These are phyloP conservation scores for Pleurotus djamor DNA, from an alignment of 768 basidiomycete species.

Conservation along the genomic window DNA sequence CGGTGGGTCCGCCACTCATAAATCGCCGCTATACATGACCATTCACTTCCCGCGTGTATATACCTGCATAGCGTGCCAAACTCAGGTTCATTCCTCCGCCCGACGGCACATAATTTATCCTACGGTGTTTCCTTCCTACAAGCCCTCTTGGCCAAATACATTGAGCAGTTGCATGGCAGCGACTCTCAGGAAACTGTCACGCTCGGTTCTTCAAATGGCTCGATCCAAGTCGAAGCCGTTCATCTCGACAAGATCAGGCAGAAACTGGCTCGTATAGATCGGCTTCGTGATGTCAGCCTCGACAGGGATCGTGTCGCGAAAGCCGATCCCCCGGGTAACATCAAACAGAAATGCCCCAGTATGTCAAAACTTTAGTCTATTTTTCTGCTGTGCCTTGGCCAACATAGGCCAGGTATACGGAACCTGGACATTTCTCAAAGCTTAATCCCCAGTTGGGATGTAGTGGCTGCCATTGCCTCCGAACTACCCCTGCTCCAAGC, in stretches of 20 bases:
- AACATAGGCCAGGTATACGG: slow-evolving; percentile 53
- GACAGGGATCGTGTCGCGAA: slow-evolving; percentile 63
- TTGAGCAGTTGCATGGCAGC: slow-evolving; percentile 56
- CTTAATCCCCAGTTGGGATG: slow-evolving; percentile 71
- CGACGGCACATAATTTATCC: slow-evolving; percentile 46
- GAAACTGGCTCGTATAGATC: slow-evolving; percentile 63
- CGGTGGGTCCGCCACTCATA: slow-evolving; percentile 44
- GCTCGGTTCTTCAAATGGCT: slow-evolving; percentile 79
- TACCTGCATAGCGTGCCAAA: slow-evolving; percentile 44
- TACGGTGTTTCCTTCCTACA: slow-evolving; percentile 72
- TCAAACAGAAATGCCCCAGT: slow-evolving; percentile 67
- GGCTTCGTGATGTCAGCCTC: slow-evolving; percentile 77
- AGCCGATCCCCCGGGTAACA: slow-evolving; percentile 45
- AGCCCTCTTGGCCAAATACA: slow-evolving; percentile 77
- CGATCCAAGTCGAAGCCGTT: slow-evolving; percentile 86
- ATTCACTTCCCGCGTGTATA: not conserved
- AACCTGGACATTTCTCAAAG: slow-evolving; percentile 80
- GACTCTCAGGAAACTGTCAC: slow-evolving; percentile 57
- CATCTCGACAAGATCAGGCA: slow-evolving; percentile 74
- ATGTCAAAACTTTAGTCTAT: slow-evolving; percentile 13
- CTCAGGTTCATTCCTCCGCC: slow-evolving; percentile 81
- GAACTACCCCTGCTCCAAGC: slow-evolving; percentile 63
- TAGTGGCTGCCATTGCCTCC: slow-evolving; percentile 56
- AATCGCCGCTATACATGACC: slow-evolving; percentile 13
- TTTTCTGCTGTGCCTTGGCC: slow-evolving; percentile 8